Evolutionary conservation across 495 filamentous ascomycete genomes (phyloP), one percentile per base, ranked within the genome.

Genomic region (Penicillium silybi): DNA sequence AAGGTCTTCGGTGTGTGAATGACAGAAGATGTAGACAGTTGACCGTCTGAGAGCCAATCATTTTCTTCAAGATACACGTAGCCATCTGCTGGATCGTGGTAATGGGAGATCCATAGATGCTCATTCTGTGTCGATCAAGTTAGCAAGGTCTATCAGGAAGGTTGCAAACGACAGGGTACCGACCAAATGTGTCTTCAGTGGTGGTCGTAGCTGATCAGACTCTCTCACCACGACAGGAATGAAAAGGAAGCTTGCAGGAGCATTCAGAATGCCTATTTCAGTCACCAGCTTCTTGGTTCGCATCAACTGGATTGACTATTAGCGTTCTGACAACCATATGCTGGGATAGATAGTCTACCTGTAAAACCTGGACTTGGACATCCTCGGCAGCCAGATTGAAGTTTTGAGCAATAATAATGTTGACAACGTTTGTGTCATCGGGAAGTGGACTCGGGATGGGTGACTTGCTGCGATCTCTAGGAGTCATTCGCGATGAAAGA

Each of bases 351-450:
- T 11, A 1, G 11, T 55, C 35, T 66, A 85, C 82, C 72, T 90
- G 92, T 23, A 98, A 78, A 23, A 81, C 84, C 61, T 96, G 89
- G 34, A 91, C 84, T 69, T 98, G 93, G n/a, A 97, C 78, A 38
- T 82, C 78, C 19, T 80, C 71, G 23, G 75, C 74, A 2, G 86
- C 87, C 37, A 74, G 64, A 63, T 95, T 81, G 42, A 98, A 82
- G 59, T 96, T 81, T 55, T 84, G 85, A 5, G 87, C 85, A 42
- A 98, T 84, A 19, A 96, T 73, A 11, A 96, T 77, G 68, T 95
- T 90, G 41, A 88, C 84, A 44, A 95, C 84, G 39, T 69, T 67
- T 26, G 64, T 68, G 20, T 68, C 69, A 16, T 76, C 73, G 7
- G 72, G 37, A 13, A 29, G 43, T 32, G 47, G 41, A 6, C 29